Percentiles rank a stretch among this genome's conserved stretches.
These are phyloP conservation scores for Entonaema liquescens DNA, from an alignment of 495 filamentous ascomycete species.

Conservation along the genomic window DNA sequence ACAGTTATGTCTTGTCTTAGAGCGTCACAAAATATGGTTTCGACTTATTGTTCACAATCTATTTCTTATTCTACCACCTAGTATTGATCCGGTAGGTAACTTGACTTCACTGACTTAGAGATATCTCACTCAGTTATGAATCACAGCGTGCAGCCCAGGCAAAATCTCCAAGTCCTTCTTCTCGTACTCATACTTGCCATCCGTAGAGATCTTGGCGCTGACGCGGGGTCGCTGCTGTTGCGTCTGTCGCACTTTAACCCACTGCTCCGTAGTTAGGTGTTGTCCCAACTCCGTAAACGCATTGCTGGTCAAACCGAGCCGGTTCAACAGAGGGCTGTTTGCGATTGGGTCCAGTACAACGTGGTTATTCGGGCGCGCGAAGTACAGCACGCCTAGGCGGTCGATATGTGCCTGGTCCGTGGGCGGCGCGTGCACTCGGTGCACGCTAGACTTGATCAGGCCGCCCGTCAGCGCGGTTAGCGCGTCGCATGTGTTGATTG, in stretches of 20 bases:
- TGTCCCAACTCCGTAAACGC: constrained; percentile 46
- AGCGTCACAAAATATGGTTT: no score
- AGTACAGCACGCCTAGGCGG: constrained; percentile 61
- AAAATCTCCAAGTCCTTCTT: constrained; percentile 59
- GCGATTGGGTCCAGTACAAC: constrained; percentile 57
- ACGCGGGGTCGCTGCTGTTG: constrained; percentile 55
- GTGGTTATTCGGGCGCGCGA: constrained; percentile 52
- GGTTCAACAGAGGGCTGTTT: constrained; percentile 54
- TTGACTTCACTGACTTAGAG: no score
- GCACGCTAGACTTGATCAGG: constrained; percentile 61
- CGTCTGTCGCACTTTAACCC: constrained; percentile 50
- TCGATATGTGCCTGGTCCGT: constrained; percentile 61
- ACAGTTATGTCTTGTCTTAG: no score
- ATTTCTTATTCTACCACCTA: not conserved
- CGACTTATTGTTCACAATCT: not conserved
- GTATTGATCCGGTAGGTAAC: no score
- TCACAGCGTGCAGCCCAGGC: constrained; percentile 54
- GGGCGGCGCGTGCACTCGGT: constrained; percentile 61
- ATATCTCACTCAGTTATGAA: constrained; percentile 52
- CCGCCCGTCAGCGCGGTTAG: constrained; percentile 59
- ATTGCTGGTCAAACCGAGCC: constrained; percentile 51
- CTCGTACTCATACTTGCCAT: constrained; percentile 43
- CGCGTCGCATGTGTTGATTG: constrained; percentile 62
- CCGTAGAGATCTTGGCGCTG: constrained; percentile 52
- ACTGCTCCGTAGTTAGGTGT: constrained; percentile 48